Base-by-base conservation (phyloP, 176 grass and related monocot genomes). In the Rhynchospora tenuis region DNA sequence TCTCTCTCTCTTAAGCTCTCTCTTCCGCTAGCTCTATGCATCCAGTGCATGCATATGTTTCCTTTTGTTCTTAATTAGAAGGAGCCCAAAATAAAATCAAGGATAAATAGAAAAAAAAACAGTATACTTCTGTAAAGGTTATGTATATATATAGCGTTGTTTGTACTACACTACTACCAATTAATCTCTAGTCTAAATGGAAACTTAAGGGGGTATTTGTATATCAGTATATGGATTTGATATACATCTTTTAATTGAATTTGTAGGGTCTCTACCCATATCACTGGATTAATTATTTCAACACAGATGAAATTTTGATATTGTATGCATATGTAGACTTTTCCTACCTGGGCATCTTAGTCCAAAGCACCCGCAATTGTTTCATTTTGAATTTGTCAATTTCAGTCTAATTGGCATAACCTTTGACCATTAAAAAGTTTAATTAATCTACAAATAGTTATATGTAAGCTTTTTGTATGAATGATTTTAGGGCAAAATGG, bases 401-500 rank as follows among this genome's bases (percentile, higher is more conserved):
- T 73, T 73, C 26, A 50, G 9, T 73, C 9, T 73, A 73, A 73
- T 24, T 47, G 20, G 23, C 43, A 44, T 15, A 46, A 47, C n/a
- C 48, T 24, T 24, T 48, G 24, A 11, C 9, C 5, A 43, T 6
- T 19, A 7, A 51, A 73, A 73, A 48, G 44, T 43, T 75, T 68
- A 44, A 50, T 15, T 43, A 52, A 27, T 75, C 14, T 19, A 7
- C 64, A 19, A 38, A 68, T 68, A 68, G 20, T 52, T 26, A 74
- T 51, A 51, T 50, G 5, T 14, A 27, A 52, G n/a, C 23, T 26
- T 12, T 28, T 75, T 54, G 45, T 73, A 48, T 50, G 84, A 52
- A 48, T 26, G n/a, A 2, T 27, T 66, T 82, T 44, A 82, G 79
- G 62, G 65, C 12, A 82, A 44, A 65, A 96, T 96, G 93, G 93